Conservation (phyloP, 495 filamentous ascomycete genomes). For the Annulohypoxylon nitens region DNA sequence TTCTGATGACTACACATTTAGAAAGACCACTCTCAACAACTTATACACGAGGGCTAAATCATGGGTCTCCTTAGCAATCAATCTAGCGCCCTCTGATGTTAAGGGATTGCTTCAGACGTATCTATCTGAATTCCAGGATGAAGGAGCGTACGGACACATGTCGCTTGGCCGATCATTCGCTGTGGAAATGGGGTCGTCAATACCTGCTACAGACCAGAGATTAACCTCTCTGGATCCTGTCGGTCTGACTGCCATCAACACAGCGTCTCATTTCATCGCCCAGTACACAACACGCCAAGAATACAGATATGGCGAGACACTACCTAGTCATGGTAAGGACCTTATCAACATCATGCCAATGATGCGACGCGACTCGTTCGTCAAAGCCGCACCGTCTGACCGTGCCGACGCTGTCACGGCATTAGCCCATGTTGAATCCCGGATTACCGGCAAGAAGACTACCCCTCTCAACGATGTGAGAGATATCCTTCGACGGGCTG, state of each 20-base stretch:
- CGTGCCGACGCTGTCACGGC: slow-evolving; percentile 69
- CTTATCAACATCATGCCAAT: slow-evolving; percentile 70
- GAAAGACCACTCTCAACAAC: slow-evolving; percentile 80
- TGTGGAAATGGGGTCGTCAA: slow-evolving; percentile 87
- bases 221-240: slow-evolving; percentile 81
- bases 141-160: slow-evolving; percentile 87
- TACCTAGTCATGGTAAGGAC: slow-evolving; percentile 72
- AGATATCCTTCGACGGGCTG: slow-evolving; percentile 83
- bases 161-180: slow-evolving; percentile 96
- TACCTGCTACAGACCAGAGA: slow-evolving; percentile 89
- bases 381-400: slow-evolving; percentile 59
- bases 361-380: slow-evolving; percentile 58
- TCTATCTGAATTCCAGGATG: slow-evolving; percentile 91
- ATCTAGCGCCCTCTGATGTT: slow-evolving; percentile 91
- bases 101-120: slow-evolving; percentile 96
- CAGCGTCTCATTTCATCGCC: slow-evolving; percentile 93
- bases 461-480: slow-evolving; percentile 81
- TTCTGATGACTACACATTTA: slow-evolving; percentile 86
- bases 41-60: slow-evolving; percentile 79
- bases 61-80: slow-evolving; percentile 85
- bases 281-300: slow-evolving; percentile 98
- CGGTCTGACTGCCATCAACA: slow-evolving; percentile 79
- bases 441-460: slow-evolving; percentile 72
- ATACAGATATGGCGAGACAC: slow-evolving; percentile 82
- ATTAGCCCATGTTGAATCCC: slow-evolving; percentile 74